Conservation (phyloP, 163 green algal genomes). For the Coccomyxa subellipsoidea region DNA sequence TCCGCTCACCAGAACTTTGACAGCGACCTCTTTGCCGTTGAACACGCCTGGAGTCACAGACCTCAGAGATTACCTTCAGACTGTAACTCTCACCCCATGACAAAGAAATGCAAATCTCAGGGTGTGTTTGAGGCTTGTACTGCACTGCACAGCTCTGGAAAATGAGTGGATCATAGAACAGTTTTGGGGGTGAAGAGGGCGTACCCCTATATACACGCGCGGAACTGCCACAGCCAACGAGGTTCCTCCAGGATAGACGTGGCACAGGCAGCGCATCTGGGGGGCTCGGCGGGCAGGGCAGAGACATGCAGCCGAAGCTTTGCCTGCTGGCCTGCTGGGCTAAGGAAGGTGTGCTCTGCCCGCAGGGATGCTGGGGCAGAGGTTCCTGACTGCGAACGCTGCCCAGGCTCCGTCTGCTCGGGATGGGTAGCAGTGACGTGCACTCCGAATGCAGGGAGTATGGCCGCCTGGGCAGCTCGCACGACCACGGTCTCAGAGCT, state of each 20-base stretch:
- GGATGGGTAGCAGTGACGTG: too few relatives aligned
- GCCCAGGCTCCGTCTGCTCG: too few relatives aligned
- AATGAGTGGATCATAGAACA: too few relatives aligned
- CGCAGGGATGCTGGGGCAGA: too few relatives aligned
- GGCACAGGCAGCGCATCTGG: too few relatives aligned
- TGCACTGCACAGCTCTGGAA: too few relatives aligned
- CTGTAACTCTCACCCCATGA: not conserved
- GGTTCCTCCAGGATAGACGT: not conserved
- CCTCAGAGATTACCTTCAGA: not conserved
- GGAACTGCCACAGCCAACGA: not conserved
- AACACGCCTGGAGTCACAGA: too few relatives aligned
- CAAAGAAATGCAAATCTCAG: not conserved
- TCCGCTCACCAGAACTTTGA: not conserved
- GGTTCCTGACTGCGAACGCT: too few relatives aligned
- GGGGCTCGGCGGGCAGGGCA: too few relatives aligned
- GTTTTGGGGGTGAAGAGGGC: not conserved
- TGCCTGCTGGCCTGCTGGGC: not conserved
- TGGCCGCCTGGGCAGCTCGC: not conserved
- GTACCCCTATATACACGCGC: not conserved
- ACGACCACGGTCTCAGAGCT: not conserved
- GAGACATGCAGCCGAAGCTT: not conserved
- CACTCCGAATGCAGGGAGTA: too few relatives aligned
- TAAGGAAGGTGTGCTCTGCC: not conserved
- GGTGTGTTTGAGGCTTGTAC: not conserved
- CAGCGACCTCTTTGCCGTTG: too few relatives aligned